Base-by-base conservation (phyloP, 306 rosid species). In the Casuarina equisetifolia region DNA sequence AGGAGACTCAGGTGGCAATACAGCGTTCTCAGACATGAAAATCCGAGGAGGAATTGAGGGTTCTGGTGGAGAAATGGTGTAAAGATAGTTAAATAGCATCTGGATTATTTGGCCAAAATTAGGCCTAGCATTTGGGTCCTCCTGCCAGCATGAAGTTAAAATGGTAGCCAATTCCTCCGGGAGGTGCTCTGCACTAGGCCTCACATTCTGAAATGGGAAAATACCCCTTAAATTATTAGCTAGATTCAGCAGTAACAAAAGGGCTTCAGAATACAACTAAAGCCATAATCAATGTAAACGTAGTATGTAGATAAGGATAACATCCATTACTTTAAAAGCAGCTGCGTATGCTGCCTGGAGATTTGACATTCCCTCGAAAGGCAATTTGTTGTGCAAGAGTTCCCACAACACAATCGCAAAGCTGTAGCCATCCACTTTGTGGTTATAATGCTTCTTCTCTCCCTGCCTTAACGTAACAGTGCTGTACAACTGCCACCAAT, bases 311-410 rank as follows among this genome's bases (percentile, higher is more conserved):
- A 69, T 5, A 32, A 44, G 72, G 48, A 78, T 42, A 75, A 50
- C 57, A 20, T 20, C 44, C 39, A 74, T 84, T 78, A 94, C 98
- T 83, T 94, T 94, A 75, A 94, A 92, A 64, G 98, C 97, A 25
- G 98, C 97, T 9, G 97, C 97, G 87, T 94, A 94, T 63, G 97
- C 97, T 43, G 98, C 98, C 78, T 94, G 97, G 58, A 94, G 98
- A 83, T 94, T 94, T 71, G 98, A 92, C 98, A 94, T 94, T 89
- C 98, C 98, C 90, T 94, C 93, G 66, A 94, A 94, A 36, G 98
- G 98, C 86, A 92, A 82, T 81, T 84, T 94, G 89, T 94, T 94
- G 89, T 92, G 92, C 8, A 94, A 86, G 62, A 94, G 95, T 86
- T 94, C 98, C 98, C 97, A 94, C 84, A 94, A 81, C 81, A 94